Percentiles rank a stretch among this genome's conserved stretches.
These are phyloP conservation scores for Blastomyces percursus DNA, from an alignment of 2,329 filamentous ascomycete genomes.

Conservation along the genomic window DNA sequence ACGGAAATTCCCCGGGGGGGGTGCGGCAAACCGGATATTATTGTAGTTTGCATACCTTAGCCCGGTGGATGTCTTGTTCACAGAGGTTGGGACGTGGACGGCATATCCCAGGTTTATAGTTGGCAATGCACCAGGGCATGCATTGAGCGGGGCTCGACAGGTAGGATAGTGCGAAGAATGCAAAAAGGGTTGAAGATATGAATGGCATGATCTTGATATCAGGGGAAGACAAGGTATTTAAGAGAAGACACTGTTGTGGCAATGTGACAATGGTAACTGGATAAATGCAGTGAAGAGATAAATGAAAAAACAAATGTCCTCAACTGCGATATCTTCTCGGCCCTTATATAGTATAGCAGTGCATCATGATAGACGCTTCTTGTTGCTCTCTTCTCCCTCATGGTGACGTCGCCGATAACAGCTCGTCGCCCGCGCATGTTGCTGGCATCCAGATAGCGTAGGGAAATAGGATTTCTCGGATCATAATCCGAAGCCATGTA, in stretches of 20 bases:
- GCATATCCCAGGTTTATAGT: conserved; percentile 5
- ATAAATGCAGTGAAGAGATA: neutral
- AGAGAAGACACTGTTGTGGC: neutral
- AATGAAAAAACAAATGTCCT: neutral
- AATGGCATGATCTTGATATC: neutral
- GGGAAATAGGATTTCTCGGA: too few relatives aligned
- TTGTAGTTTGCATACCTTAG: conserved; percentile 9
- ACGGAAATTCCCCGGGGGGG: conserved; percentile 2
- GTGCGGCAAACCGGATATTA: conserved; percentile 11
- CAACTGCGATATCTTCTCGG: neutral
- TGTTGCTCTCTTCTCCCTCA: neutral
- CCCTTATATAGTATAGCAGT: neutral
- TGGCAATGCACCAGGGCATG: conserved; percentile 1
- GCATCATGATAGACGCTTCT: neutral
- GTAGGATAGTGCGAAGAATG: neutral
- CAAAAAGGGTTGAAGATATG: neutral
- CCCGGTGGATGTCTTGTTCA: neutral
- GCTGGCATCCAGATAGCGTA: neutral
- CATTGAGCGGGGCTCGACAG: neutral
- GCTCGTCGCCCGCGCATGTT: neutral
- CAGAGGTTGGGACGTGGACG: conserved; percentile 2
- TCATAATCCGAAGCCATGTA: neutral
- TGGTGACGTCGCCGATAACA: neutral
- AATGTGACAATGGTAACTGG: neutral
- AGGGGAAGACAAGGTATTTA: neutral